Conservation (phyloP, 2,329 filamentous ascomycete genomes). For the Ceratocystis papillata region DNA sequence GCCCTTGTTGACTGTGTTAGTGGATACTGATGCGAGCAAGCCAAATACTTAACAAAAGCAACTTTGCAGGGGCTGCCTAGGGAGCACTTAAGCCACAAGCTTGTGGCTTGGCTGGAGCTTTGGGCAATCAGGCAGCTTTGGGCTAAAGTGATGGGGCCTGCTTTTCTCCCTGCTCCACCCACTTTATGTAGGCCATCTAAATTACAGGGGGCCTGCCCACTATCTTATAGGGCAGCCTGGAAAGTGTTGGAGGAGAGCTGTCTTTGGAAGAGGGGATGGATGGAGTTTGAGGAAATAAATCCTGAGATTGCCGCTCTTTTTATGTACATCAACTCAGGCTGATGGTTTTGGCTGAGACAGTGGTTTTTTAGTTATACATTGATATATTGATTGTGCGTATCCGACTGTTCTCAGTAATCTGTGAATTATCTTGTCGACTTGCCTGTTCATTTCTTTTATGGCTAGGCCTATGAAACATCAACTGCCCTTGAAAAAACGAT, state of each 20-base stretch:
- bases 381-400: background rate
- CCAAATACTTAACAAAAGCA: background rate
- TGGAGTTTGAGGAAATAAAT: too few species aligned
- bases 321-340: background rate
- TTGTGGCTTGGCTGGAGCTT: background rate
- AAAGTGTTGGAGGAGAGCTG: background rate
- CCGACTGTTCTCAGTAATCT: background rate
- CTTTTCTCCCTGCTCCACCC: background rate
- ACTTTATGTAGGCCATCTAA: background rate
- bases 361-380: background rate
- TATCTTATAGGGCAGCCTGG: background rate
- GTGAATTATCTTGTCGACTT: background rate
- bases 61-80: background rate
- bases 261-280: too few species aligned
- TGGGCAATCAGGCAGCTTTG: constrained; percentile 15
- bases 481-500: constrained; percentile 3
- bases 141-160: constrained; percentile 4
- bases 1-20: background rate
- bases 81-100: background rate
- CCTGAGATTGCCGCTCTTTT: background rate
- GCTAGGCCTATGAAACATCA: constrained; percentile 7
- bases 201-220: background rate
- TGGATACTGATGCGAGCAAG: background rate
- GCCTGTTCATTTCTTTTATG: constrained; percentile 12
- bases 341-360: background rate